Percentiles rank a stretch among this genome's conserved stretches.
phyloP scores from a whole-genome alignment of 192 early-diverging fungal genomes.

The Allomyces javanicus region DNA sequence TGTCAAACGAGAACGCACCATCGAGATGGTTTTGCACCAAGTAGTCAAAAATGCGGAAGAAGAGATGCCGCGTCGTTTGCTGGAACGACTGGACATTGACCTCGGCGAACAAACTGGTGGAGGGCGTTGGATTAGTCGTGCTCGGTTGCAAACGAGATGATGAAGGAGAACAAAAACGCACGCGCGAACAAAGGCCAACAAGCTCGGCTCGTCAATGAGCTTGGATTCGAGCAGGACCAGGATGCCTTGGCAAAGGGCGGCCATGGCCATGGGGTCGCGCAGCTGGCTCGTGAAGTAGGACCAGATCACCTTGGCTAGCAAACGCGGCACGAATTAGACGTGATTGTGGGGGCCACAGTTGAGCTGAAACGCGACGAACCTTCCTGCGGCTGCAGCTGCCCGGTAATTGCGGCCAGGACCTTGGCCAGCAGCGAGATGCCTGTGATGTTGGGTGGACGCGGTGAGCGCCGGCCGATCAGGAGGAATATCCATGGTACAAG shows the following conservation, averaged over 20 bases:
- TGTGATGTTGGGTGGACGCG: conserved; percentile 4
- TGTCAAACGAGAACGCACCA: conserved; percentile 15
- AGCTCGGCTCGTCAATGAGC: conserved; percentile 27
- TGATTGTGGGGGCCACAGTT: neutral
- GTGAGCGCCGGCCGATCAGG: neutral
- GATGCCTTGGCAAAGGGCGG: too few relatives aligned
- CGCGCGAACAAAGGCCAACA: conserved; percentile 4
- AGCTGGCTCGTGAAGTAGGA: too few relatives aligned
- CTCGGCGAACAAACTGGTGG: conserved; percentile 50
- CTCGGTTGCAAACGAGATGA: neutral
- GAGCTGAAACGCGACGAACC: neutral
- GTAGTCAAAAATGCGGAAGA: conserved; percentile 50
- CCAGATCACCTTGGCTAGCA: neutral
- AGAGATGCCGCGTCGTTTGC: conserved; percentile 55
- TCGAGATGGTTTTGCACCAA: conserved; percentile 36
- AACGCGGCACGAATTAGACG: neutral
- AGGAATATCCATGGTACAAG: conserved; percentile 1
- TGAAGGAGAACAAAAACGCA: conserved; percentile 2
- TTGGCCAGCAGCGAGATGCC: conserved; percentile 43
- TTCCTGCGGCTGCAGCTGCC: conserved; percentile 4
- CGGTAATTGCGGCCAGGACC: conserved; percentile 26
- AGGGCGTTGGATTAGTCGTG: neutral
- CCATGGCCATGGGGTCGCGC: too few relatives aligned
- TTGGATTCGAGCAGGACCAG: conserved; percentile 6
- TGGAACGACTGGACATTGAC: conserved; percentile 82